Base-by-base conservation (phyloP, 331 rosid genomes). In the Pyrus hybrid region DNA sequence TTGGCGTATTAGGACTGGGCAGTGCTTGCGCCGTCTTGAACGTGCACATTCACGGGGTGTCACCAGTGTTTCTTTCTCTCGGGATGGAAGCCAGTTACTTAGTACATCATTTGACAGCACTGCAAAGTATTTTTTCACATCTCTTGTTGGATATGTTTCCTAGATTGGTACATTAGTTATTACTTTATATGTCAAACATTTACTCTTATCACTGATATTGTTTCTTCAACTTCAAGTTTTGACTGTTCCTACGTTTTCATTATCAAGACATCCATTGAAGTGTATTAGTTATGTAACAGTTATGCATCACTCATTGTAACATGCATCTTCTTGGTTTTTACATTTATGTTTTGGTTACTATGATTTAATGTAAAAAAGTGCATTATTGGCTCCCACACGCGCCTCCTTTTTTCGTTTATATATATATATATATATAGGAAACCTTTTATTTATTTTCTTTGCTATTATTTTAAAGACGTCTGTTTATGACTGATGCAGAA, bases 21-120 rank as follows among this genome's bases (percentile, higher is more conserved):
- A 95, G 86, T 95, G 99, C 86, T 84, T 95, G 92, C 91, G 99
- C 53, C 97, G 99, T 79, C 96, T 95, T 85, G 99, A 95, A 79
- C 92, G 87, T 61, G 99, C 99, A 43, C 99, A 95, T 88, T 87
- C 93, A 77, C 92, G 87, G 78, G 97, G 97, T 76, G 99, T 95
- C 76, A 92, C 99, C 57, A 92, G 99, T 77, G 87, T 95, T 81
- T 79, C 82, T 75, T 95, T 95, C 87, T 95, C 97, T 72, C 97
- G 99, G 60, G 99, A 95, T 90, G 97, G 99, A 82, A 95, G 87
- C 84, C 99, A 95, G 82, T 83, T 95, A 72, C 84, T 95, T 78
- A 95, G 99, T 78, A 79, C 99, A 80, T 95, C 99, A 67, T 95
- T 92, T 85, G 99, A 95, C 87, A 83, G 92, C 90, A 92, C 97